Percentiles rank a stretch among this genome's conserved stretches.
Evolutionary conservation across 495 filamentous ascomycete genomes (phyloP).

Genomic region (Hyaloscypha variabilis): DNA sequence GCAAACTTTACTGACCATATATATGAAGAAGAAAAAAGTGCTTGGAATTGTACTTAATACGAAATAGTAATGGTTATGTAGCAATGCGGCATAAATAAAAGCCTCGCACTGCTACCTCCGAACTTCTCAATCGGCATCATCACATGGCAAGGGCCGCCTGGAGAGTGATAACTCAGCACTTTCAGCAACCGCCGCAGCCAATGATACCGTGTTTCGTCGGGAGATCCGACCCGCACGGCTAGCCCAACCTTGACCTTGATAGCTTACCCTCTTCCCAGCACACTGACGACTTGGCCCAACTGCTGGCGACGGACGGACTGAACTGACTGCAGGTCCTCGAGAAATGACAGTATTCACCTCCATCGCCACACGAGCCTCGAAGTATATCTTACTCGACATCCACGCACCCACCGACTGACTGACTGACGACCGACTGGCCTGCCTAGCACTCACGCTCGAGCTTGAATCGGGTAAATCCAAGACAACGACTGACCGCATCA

Average conservation of each 20-base stretch:
- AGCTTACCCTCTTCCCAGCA: not conserved
- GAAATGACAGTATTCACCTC: slow-evolving; percentile 19
- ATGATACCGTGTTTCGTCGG: not conserved
- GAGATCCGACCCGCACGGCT: slow-evolving; percentile 13
- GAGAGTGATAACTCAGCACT: slow-evolving; percentile 12
- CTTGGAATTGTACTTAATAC: too few species aligned
- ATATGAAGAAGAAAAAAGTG: too few species aligned
- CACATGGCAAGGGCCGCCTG: slow-evolving; percentile 2
- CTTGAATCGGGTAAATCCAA: slow-evolving; percentile 23
- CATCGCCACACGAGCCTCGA: not conserved
- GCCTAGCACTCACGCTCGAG: not conserved
- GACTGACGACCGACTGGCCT: slow-evolving; percentile 7
- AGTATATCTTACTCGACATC: slow-evolving; percentile 11
- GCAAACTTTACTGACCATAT: not conserved
- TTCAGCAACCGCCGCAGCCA: not conserved
- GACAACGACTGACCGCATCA: not conserved
- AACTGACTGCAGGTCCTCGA: not conserved
- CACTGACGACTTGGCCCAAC: slow-evolving; percentile 1
- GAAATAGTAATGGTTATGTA: too few species aligned
- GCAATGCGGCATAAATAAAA: not conserved
- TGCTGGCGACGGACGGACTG: not conserved
- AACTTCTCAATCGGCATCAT: slow-evolving; percentile 4
- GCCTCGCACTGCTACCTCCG: not conserved
- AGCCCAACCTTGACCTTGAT: slow-evolving; percentile 14
- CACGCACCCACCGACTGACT: slow-evolving; percentile 21